Evolutionary conservation across 805 yeast genomes (phyloP), one percentile per base, ranked within the genome.

Genomic region (Candida chilensis): DNA sequence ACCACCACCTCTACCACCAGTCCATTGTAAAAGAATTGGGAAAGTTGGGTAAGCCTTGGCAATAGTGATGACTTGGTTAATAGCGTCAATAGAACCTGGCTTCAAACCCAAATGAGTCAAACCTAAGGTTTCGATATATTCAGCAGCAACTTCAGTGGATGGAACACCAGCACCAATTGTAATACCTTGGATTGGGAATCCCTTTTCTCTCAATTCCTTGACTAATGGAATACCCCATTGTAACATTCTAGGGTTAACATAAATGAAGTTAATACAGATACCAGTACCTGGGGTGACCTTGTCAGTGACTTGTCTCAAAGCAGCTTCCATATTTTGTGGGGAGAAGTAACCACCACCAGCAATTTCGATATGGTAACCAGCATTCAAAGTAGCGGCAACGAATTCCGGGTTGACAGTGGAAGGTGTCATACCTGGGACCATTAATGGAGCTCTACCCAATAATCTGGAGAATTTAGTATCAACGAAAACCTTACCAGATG

Each of bases 1-100:
- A 52, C 99, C 99, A 74, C 99, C 99, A 67, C 96, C 99, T 74
- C 99, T 88, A 60, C 99, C 99, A 73, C 97, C 98, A 36, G 99
- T 92, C 99, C 99, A 92, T 69, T 92, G 98, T 47, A 92, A 65
- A 33, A 92, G 90, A 50, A 92, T 86, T 40, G 98, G 99, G 88
- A 92, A 92, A 39, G 57, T 64, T 42, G 98, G 98, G 63, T 88
- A 94, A 29, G 94, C 88, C 52, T 83, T 85, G 32, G 99, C 98
- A 52, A 92, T 92, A 37, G 80, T 63, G 45, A 92, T 78, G 43
- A 78, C 84, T 57, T 83, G 90, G 41, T 77, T 68, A 49, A 92
- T 86, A 27, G 96, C 81, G 45, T 92, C 98, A 33, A 87, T 71
- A 16, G 97, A 86, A 52, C 99, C 99, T 38, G 99, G 99, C 65